Evolutionary conservation across 768 basidiomycete species (phyloP).

Genomic region (Hydnomerulius pinastri): DNA sequence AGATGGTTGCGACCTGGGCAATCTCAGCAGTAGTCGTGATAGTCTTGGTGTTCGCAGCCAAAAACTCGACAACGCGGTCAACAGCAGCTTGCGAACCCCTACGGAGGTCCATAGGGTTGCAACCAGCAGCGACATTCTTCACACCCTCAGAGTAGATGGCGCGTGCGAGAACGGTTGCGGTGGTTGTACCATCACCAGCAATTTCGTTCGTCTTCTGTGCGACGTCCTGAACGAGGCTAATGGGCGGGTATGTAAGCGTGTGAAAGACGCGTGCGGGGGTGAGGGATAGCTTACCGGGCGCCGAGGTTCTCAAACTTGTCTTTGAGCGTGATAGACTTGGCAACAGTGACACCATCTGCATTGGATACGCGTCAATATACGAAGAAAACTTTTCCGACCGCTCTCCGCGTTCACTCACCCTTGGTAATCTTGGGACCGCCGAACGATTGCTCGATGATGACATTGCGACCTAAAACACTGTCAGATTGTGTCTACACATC

Average conservation of each 20-base stretch:
- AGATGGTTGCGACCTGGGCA: slow-evolving; percentile 98
- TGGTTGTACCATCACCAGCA: slow-evolving; percentile 98
- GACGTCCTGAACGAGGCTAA: slow-evolving; percentile 90
- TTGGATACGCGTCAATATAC: slow-evolving; percentile 7
- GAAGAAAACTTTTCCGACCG: neutral
- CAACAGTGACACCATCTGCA: slow-evolving; percentile 94
- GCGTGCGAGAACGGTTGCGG: slow-evolving; percentile 93
- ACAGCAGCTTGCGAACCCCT: slow-evolving; percentile 98
- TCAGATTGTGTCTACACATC: slow-evolving; percentile 8
- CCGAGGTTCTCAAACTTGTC: slow-evolving; percentile 99
- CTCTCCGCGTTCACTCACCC: slow-evolving; percentile 48
- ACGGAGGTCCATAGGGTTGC: slow-evolving; percentile 99
- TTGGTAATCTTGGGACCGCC: slow-evolving; percentile 96
- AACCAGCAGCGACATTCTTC: slow-evolving; percentile 98
- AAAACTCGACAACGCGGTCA: slow-evolving; percentile 89
- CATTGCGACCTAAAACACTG: slow-evolving; percentile 74
- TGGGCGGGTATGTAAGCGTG: slow-evolving; percentile 6
- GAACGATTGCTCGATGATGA: slow-evolving; percentile 94
- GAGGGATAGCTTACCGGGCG: slow-evolving; percentile 69
- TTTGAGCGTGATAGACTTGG: slow-evolving; percentile 90
- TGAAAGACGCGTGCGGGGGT: neutral
- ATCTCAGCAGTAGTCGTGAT: slow-evolving; percentile 98
- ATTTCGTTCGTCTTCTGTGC: slow-evolving; percentile 96
- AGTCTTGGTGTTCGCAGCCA: slow-evolving; percentile 84
- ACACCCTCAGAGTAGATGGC: slow-evolving; percentile 99